phyloP scores from a whole-genome alignment of 2,329 filamentous ascomycete genomes.

The Diaporthe citrichinensis region DNA sequence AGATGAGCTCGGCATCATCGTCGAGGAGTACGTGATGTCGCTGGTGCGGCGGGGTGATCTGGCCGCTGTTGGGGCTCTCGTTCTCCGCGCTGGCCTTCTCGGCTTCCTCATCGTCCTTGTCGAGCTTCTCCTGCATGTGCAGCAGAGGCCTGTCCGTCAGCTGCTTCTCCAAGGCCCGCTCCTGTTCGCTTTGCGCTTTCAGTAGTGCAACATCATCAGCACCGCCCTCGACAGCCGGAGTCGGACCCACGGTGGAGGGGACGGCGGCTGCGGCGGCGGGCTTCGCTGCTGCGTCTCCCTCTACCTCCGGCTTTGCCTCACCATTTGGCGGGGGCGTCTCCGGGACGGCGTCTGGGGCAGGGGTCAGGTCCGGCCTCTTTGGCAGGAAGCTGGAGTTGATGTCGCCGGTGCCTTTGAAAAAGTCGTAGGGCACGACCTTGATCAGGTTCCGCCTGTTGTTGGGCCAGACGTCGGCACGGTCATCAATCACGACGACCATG shows the following conservation, averaged over 20 bases:
- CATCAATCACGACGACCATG: constrained; percentile 99
- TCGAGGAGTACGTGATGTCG: constrained; percentile 87
- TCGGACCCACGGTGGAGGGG: constrained; percentile 70
- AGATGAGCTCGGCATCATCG: constrained; percentile 85
- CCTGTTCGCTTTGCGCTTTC: constrained; percentile 85
- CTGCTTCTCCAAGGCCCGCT: constrained; percentile 89
- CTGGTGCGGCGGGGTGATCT: constrained; percentile 53
- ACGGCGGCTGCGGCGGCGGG: constrained; percentile 77
- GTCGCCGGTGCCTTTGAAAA: constrained; percentile 97
- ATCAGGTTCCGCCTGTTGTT: constrained; percentile 92
- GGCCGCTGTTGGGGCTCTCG: constrained; percentile 47
- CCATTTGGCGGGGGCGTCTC: constrained; percentile 44
- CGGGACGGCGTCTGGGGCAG: constrained; percentile 44
- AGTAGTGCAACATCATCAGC: constrained; percentile 77
- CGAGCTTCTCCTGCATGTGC: constrained; percentile 92
- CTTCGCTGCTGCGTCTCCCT: constrained; percentile 49
- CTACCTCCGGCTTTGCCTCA: constrained; percentile 36
- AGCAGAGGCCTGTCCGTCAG: constrained; percentile 88
- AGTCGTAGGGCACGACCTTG: constrained; percentile 95
- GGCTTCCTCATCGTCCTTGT: constrained; percentile 82
- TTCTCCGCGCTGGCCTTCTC: constrained; percentile 63
- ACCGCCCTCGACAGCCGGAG: constrained; percentile 82
- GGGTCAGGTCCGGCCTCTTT: constrained; percentile 74
- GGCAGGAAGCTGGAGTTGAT: constrained; percentile 98
- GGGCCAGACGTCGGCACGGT: constrained; percentile 95